phyloP scores from a whole-genome alignment of 805 yeast genomes.

The Teunomyces aglyptinius region DNA sequence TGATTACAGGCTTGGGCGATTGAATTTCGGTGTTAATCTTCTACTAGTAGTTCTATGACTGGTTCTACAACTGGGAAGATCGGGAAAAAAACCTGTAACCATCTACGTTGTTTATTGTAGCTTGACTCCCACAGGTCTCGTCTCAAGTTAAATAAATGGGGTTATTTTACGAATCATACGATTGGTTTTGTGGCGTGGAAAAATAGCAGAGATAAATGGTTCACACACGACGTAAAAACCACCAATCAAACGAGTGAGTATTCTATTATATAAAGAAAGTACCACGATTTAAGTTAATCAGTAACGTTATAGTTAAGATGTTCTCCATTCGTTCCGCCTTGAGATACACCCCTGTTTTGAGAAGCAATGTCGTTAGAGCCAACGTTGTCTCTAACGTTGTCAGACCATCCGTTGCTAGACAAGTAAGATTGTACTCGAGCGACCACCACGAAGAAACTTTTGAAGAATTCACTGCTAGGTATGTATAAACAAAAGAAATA shows the following conservation, averaged over 20 bases:
- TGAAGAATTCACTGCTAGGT: conserved; percentile 88
- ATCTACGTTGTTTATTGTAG: background rate
- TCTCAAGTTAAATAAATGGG: background rate
- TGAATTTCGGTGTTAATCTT: no score
- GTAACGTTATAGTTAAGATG: conserved; percentile 19
- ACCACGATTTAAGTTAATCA: background rate
- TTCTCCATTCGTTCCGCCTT: conserved; percentile 43
- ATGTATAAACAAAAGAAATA: conserved; percentile 20
- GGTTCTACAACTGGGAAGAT: no score
- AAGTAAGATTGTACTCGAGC: conserved; percentile 64
- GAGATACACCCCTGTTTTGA: conserved; percentile 36
- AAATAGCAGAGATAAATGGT: background rate
- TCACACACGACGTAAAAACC: background rate
- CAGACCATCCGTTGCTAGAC: conserved; percentile 20
- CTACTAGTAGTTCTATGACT: no score
- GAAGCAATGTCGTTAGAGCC: conserved; percentile 33
- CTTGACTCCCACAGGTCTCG: background rate
- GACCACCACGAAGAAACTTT: conserved; percentile 88
- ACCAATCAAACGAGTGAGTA: conserved; percentile 4
- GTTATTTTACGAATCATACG: conserved; percentile 1
- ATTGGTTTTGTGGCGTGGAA: conserved; percentile 4
- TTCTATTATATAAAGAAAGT: background rate
- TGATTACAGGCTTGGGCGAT: no score
- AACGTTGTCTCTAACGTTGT: conserved; percentile 26
- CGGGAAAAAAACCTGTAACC: background rate